A percentile compares a stretch with the other conserved stretches of the same genome.
Conservation (phyloP, 805 yeast species). For the Pichia kluyveri region DNA sequence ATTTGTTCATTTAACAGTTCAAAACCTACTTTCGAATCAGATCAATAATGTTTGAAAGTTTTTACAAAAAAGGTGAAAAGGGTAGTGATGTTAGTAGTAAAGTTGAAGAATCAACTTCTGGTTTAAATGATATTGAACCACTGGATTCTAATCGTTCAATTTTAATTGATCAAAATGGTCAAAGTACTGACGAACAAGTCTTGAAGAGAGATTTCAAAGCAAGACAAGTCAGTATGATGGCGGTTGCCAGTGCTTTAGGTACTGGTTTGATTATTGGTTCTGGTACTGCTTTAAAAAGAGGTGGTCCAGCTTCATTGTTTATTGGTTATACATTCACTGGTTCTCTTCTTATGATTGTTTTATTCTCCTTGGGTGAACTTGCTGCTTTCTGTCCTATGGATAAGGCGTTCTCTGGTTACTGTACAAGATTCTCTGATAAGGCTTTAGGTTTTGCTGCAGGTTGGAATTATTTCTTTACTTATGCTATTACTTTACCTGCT, state of each 20-base stretch:
- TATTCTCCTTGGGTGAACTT: conserved; percentile 37
- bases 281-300: conserved; percentile 29
- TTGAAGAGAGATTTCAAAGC: conserved; percentile 5
- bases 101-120: too few relatives aligned
- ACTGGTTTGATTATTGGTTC: conserved; percentile 37
- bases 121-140: background rate
- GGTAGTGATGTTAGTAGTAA: too few relatives aligned
- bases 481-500: conserved; percentile 38
- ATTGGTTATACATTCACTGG: conserved; percentile 35
- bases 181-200: background rate
- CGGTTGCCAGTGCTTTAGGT: conserved; percentile 44
- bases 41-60: background rate
- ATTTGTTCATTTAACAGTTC: background rate
- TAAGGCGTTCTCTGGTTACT: conserved; percentile 38
- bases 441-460: conserved; percentile 39
- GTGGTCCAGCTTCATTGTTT: conserved; percentile 35
- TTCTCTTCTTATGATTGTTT: conserved; percentile 32
- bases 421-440: conserved; percentile 38
- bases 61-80: too few relatives aligned
- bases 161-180: background rate
- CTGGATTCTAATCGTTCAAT: background rate
- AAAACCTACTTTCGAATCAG: background rate
- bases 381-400: conserved; percentile 39
- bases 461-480: conserved; percentile 39
- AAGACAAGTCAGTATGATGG: conserved; percentile 39